Conservation (phyloP, 371 early-diverging fungal species). For the Circinella minor region DNA sequence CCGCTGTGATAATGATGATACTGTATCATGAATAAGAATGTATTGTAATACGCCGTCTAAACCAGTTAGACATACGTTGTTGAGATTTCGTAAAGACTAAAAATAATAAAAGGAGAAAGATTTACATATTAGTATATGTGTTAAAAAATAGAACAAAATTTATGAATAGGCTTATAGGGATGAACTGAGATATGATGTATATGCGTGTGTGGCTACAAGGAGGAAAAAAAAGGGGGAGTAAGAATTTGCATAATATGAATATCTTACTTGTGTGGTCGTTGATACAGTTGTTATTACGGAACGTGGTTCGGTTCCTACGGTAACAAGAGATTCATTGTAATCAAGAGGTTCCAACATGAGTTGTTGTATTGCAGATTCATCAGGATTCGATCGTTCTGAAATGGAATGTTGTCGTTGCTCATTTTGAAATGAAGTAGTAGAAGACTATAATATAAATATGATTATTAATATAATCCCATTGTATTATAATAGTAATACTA, state of each 20-base stretch:
- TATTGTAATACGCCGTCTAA: slow-evolving; percentile 8
- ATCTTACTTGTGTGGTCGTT: too few species aligned
- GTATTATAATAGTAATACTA: too few species aligned
- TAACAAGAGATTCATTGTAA: slow-evolving; percentile 4
- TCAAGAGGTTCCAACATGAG: slow-evolving; percentile 19
- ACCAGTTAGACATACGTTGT: slow-evolving; percentile 14
- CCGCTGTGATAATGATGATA: not conserved
- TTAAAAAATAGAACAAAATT: too few species aligned
- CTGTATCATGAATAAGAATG: slow-evolving; percentile 4
- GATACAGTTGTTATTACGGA: too few species aligned
- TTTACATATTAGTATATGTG: not conserved
- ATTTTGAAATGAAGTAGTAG: not conserved
- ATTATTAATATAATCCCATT: too few species aligned
- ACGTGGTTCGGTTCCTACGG: not conserved
- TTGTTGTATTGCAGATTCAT: slow-evolving; percentile 11
- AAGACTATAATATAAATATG: not conserved
- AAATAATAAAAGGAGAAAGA: not conserved
- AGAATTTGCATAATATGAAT: too few species aligned
- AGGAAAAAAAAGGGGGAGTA: too few species aligned
- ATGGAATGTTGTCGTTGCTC: not conserved
- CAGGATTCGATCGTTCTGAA: not conserved
- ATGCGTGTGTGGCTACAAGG: too few species aligned
- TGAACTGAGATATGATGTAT: too few species aligned
- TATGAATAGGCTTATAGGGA: too few species aligned
- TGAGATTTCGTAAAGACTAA: slow-evolving; percentile 7